Percentiles rank a stretch among this genome's conserved stretches.
Conservation (phyloP, 2,329 filamentous ascomycete genomes). For the Sphaerulina populicola region DNA sequence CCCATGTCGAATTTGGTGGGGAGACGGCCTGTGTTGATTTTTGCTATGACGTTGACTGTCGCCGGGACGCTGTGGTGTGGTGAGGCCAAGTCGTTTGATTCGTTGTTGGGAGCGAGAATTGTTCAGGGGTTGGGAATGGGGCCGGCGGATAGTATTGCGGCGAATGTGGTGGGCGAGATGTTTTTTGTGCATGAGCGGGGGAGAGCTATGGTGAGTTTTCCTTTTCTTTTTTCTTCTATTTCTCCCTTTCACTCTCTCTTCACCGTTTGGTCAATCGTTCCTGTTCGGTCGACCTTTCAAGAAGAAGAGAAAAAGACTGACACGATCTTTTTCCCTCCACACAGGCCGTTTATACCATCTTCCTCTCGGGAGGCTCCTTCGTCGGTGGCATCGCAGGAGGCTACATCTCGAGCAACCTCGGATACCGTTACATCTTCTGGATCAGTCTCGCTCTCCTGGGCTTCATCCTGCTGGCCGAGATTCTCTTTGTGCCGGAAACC, state of each 20-base stretch:
- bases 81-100: slow-evolving; percentile 32
- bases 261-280: no score
- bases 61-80: slow-evolving; percentile 37
- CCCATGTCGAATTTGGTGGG: slow-evolving; percentile 38
- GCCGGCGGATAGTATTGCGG: slow-evolving; percentile 36
- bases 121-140: slow-evolving; percentile 35
- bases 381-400: slow-evolving; percentile 36
- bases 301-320: not conserved
- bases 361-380: slow-evolving; percentile 34
- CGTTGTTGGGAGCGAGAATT: slow-evolving; percentile 34
- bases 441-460: slow-evolving; percentile 34
- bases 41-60: slow-evolving; percentile 31
- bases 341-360: slow-evolving; percentile 38
- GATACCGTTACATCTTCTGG: slow-evolving; percentile 37
- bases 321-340: no score
- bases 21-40: slow-evolving; percentile 34
- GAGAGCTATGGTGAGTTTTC: slow-evolving; percentile 32
- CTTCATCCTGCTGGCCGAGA: slow-evolving; percentile 29
- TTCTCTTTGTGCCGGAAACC: slow-evolving; percentile 37
- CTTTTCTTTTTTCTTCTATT: no score
- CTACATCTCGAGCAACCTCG: slow-evolving; percentile 34
- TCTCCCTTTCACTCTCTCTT: no score
- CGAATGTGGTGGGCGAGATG: slow-evolving; percentile 37
- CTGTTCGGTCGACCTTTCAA: not conserved
- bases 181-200: slow-evolving; percentile 39